phyloP scores from a whole-genome alignment of 164 flowering plant genomes.

The grape (Vitis vinifera) region DNA sequence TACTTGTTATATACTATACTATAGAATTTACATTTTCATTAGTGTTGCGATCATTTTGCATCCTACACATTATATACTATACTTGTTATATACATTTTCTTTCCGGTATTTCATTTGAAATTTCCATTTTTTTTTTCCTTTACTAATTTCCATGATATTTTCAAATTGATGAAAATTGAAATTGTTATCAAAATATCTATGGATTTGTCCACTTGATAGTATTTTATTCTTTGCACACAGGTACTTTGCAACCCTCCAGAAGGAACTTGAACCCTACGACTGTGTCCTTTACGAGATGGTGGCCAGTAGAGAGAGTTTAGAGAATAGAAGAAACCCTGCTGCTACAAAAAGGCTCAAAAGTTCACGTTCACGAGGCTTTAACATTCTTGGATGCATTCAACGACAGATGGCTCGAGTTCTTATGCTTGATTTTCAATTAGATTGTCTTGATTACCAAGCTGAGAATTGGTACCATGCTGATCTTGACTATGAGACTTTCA shows the following conservation, averaged over 20 bases:
- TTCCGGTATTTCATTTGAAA: no score
- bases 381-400: slow-evolving; percentile 82
- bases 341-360: slow-evolving; percentile 47
- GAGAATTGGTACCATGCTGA: slow-evolving; percentile 94
- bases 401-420: slow-evolving; percentile 84
- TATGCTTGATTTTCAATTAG: slow-evolving; percentile 85
- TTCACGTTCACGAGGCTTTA: slow-evolving; percentile 68
- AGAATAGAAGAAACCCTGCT: slow-evolving; percentile 49
- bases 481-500: slow-evolving; percentile 91
- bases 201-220: no score
- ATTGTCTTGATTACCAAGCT: slow-evolving; percentile 81
- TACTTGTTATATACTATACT: no score
- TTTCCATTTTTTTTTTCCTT: no score
- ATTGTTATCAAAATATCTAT: no score
- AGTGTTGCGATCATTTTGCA: no score
- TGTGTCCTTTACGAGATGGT: slow-evolving; percentile 99
- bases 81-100: no score
- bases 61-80: no score
- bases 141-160: no score
- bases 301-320: slow-evolving; percentile 86
- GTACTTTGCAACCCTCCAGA: slow-evolving; percentile 76
- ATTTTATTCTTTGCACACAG: slow-evolving; percentile 31
- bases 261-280: slow-evolving; percentile 79
- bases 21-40: no score
- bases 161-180: no score